These are phyloP conservation scores for Blastomyces parvus DNA, from an alignment of 2,329 filamentous ascomycete genomes.

Conservation along the genomic window DNA sequence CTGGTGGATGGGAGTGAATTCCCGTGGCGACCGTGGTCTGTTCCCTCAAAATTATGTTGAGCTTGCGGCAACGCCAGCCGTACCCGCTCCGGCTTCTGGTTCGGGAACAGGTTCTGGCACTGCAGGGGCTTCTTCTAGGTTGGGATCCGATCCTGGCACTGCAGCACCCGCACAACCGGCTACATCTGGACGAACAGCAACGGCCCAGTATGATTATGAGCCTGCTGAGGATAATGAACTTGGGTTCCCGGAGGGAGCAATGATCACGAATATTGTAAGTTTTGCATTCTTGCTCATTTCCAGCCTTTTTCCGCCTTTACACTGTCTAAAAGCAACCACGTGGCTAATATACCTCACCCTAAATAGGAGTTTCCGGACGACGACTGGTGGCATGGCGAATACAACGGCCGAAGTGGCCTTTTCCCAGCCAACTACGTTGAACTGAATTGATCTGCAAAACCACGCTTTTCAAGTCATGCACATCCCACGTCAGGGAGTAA, in stretches of 20 bases:
- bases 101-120: conserved; percentile 20
- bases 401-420: conserved; percentile 66
- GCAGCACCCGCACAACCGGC: conserved; percentile 30
- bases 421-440: conserved; percentile 55
- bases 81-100: conserved; percentile 29
- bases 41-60: conserved; percentile 98
- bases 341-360: conserved; percentile 10
- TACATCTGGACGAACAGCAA: conserved; percentile 48
- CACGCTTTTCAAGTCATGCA: background rate
- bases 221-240: conserved; percentile 84
- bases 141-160: conserved; percentile 20
- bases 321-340: background rate
- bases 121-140: conserved; percentile 24
- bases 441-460: conserved; percentile 25
- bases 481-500: background rate
- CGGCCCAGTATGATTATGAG: conserved; percentile 89
- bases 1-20: conserved; percentile 97
- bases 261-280: conserved; percentile 66
- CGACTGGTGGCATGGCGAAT: conserved; percentile 96
- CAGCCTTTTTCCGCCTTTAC: background rate
- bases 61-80: conserved; percentile 43
- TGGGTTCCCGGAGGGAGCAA: conserved; percentile 83
- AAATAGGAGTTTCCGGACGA: conserved; percentile 85
- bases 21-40: conserved; percentile 70
- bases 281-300: background rate